Base-by-base conservation (phyloP, 1,139 yeast genomes). In the Nakaseomyces delphensis region DNA sequence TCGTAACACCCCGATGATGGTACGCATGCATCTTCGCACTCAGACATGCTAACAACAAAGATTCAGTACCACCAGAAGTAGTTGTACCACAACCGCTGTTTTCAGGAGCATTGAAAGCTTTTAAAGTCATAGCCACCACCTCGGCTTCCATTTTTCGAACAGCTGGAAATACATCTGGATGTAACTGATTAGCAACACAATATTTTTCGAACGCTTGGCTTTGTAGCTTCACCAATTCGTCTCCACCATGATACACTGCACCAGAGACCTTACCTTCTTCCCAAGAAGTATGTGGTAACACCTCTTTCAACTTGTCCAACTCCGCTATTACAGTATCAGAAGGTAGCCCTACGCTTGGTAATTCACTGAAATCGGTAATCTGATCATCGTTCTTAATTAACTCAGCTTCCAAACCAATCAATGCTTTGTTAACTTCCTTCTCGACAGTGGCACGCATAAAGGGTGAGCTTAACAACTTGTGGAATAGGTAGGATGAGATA, bases 31-130 rank as follows among this genome's bases (percentile, higher is more conserved):
- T 68, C 43, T 77, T 71, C 0, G 97, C 97, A 16, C 96, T 79
- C 42, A 91, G 68, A 44, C 96, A 89, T 0, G 97, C 78, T 56
- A 91, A 69, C 38, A 91, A 64, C 41, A 91, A 66, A 1, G 96
- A 87, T 61, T 91, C 98, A 0, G 98, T 87, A 21, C 98, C 98
- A n/a, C 98, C 98, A 2, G 93, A 80, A 1, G 96, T 82, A 0
- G 94, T 76, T n/a, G 93, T 78, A 11, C 97, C 97, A 58, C 93
- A 85, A 0, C 82, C 86, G 0, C 72, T 59, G 11, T 51, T 54
- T 18, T 62, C 60, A 1, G 83, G 81, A 2, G 94, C 94, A 62
- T 89, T 74, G 67, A 83, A 91, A 53, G 87, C 57, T 18, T 71
- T 73, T 49, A 91, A 68, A 7, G 84, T 93, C 97, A 91, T 91